phyloP scores from a whole-genome alignment of 306 rosid genomes.

The Crotalaria pallida region DNA sequence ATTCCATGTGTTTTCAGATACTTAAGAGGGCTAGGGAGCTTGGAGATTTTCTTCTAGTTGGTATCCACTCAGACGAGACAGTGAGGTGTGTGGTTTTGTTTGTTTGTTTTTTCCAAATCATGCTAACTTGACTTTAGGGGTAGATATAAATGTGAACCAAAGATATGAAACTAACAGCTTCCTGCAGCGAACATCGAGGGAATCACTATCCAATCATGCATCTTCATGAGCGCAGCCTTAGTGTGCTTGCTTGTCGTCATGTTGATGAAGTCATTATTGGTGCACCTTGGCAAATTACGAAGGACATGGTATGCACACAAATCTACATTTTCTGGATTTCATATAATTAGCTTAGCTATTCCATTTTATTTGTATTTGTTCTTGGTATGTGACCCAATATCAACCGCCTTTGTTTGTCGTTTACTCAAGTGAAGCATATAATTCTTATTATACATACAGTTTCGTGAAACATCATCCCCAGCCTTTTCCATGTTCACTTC shows the following conservation, averaged over 20 bases:
- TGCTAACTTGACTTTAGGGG: neutral
- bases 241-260: slow-evolving; percentile 82
- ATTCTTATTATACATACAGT: neutral
- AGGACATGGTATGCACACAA: slow-evolving; percentile 68
- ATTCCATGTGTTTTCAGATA: slow-evolving; percentile 44
- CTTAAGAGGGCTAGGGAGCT: slow-evolving; percentile 86
- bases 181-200: slow-evolving; percentile 69
- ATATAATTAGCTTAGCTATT: neutral
- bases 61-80: slow-evolving; percentile 72
- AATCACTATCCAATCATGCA: slow-evolving; percentile 84
- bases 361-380: neutral
- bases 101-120: neutral
- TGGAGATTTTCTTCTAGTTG: slow-evolving; percentile 95
- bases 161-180: slow-evolving; percentile 18
- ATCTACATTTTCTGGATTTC: slow-evolving; percentile 4
- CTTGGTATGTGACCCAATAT: neutral
- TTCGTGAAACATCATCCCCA: neutral
- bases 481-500: neutral
- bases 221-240: slow-evolving; percentile 94
- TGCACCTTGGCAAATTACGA: slow-evolving; percentile 89
- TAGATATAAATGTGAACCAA: neutral
- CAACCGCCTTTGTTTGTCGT: neutral
- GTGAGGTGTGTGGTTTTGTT: slow-evolving; percentile 64
- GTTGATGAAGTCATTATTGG: slow-evolving; percentile 99
- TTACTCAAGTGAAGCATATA: neutral